These are phyloP conservation scores for Kondoa subrosea DNA, from an alignment of 768 basidiomycete species.

Conservation along the genomic window DNA sequence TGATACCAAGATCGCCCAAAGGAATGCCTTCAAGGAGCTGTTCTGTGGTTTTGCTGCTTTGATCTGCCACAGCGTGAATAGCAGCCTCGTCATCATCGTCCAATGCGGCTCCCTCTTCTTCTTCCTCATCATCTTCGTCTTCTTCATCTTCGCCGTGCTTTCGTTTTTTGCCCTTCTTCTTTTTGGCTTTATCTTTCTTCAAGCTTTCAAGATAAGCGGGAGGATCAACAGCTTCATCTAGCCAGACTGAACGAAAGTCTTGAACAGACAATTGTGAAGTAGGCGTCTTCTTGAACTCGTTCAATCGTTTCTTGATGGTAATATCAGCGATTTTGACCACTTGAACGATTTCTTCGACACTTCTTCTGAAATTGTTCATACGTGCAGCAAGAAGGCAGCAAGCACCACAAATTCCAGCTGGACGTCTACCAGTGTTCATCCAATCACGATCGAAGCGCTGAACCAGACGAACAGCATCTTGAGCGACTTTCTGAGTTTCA, in stretches of 20 bases:
- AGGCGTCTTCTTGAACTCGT: slow-evolving; percentile 82
- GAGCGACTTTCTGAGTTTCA: slow-evolving; percentile 75
- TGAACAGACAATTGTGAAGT: slow-evolving; percentile 69
- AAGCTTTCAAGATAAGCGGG: slow-evolving; percentile 49
- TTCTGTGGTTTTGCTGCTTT: background rate
- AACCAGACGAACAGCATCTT: slow-evolving; percentile 83
- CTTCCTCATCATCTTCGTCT: slow-evolving; percentile 24
- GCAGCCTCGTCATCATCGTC: slow-evolving; percentile 29
- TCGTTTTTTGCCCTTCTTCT: slow-evolving; percentile 29
- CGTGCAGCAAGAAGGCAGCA: slow-evolving; percentile 84
- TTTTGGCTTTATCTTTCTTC: slow-evolving; percentile 19
- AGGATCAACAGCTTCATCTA: slow-evolving; percentile 80
- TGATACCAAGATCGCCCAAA: background rate
- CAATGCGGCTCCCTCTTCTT: slow-evolving; percentile 39
- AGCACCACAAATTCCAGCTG: slow-evolving; percentile 94
- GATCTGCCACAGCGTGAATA: slow-evolving; percentile 30
- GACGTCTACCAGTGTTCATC: slow-evolving; percentile 88
- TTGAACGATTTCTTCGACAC: slow-evolving; percentile 88
- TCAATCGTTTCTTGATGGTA: slow-evolving; percentile 77
- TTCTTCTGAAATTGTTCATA: slow-evolving; percentile 93
- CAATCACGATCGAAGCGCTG: slow-evolving; percentile 89
- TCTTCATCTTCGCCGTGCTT: slow-evolving; percentile 20
- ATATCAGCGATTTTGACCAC: slow-evolving; percentile 98
- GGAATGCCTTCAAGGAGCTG: background rate
- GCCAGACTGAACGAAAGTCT: slow-evolving; percentile 77